Base-by-base conservation (phyloP, 1,284 basidiomycete genomes). In the Sphagnurus paluster region DNA sequence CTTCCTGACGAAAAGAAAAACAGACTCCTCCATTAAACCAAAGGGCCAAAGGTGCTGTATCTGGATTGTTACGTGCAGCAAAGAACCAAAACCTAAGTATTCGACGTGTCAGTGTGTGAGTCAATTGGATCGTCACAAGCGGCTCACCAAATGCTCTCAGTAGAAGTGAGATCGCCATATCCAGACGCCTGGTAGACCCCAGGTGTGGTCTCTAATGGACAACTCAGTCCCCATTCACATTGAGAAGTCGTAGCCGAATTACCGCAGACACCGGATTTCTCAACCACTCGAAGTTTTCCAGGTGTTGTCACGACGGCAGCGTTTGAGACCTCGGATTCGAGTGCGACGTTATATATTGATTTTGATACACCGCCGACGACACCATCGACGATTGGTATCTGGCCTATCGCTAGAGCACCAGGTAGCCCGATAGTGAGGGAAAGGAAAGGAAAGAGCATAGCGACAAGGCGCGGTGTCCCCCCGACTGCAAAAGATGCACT, bases 31-130 rank as follows among this genome's bases (percentile, higher is more conserved):
- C 82, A 57, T 83, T 83, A 49, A 85, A 75, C 82, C 82, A 84
- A 35, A 84, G 68, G 10, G 77, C 70, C 23, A 84, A 65, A 24
- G 83, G 80, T 2, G 81, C 81, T 2, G 68, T 76, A 19, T 74
- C 70, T 1, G 80, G 70, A 53, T 76, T 75, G 38, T 77, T 75
- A 26, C 82, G 75, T 1, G 83, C 74, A 28, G 70, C 80, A 52
- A 86, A 86, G 63, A 81, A 84, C 82, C 82, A 84, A 61, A 84
- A 84, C 74, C 78, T 82, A 23, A 8, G 10, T n/a, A n/a, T n/a
- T 21, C 2, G 1, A 14, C 24, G 23, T 24, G 36, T 32, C 24
- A 39, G 2, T n/a, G 36, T n/a, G 5, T 4, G 19, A 16, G 13
- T 5, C n/a, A 19, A 23, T 41, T 11, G 30, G 24, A 11, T 8